phyloP scores from a whole-genome alignment of 164 flowering plant genomes.

The Saururus chinensis region DNA sequence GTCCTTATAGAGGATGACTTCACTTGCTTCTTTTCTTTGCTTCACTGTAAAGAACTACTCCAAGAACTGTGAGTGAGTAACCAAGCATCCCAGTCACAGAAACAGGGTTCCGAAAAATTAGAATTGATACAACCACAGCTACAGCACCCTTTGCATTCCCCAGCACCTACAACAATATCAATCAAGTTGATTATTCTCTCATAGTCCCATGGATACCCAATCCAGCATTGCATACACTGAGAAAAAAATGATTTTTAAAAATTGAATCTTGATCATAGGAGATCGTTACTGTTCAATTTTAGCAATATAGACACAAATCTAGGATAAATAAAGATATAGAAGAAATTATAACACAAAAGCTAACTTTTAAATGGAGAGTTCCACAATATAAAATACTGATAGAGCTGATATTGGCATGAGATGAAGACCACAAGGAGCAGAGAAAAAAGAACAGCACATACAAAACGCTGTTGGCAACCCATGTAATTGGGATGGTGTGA shows the following conservation, averaged over 20 bases:
- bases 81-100: constrained; percentile 97
- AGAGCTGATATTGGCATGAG: neutral
- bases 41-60: constrained; percentile 89
- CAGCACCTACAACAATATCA: constrained; percentile 46
- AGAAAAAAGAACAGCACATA: neutral
- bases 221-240: neutral
- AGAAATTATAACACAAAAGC: neutral
- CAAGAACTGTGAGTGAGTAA: constrained; percentile 70
- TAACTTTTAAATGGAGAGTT: neutral
- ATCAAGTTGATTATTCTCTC: neutral
- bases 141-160: constrained; percentile 98
- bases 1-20: constrained; percentile 25
- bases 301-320: neutral
- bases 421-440: neutral
- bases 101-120: constrained; percentile 85
- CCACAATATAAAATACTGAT: neutral
- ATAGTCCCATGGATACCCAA: neutral
- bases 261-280: neutral
- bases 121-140: constrained; percentile 87
- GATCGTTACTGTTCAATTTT: neutral
- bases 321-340: neutral
- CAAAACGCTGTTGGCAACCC: neutral
- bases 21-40: constrained; percentile 84
- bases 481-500: no score
- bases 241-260: neutral